Evolutionary conservation across 352 stramenopile genomes (phyloP).

Genomic region (Pythium pectinolyticum): DNA sequence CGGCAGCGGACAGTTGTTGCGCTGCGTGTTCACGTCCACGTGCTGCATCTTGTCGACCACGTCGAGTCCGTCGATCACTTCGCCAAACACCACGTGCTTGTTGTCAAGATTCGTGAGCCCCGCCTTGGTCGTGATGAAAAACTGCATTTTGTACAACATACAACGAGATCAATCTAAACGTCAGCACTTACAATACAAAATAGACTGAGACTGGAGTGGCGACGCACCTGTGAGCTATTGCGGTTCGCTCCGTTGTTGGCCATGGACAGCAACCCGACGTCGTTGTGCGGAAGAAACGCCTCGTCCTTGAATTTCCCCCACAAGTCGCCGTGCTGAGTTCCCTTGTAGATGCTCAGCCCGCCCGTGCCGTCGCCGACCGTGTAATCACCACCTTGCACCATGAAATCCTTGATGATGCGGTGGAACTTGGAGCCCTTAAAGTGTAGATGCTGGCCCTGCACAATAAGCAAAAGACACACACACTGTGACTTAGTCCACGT

Average conservation of each 20-base stretch:
- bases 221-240: conserved; percentile 68
- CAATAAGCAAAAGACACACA: conserved; percentile 12
- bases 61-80: conserved; percentile 84
- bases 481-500: too few relatives aligned
- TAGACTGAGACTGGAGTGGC: not conserved
- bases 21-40: conserved; percentile 50
- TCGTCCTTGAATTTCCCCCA: conserved; percentile 88
- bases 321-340: conserved; percentile 57
- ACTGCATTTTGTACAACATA: conserved; percentile 31
- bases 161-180: not conserved
- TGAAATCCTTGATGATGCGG: conserved; percentile 92
- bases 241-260: conserved; percentile 74
- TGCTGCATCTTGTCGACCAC: conserved; percentile 70
- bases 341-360: conserved; percentile 77
- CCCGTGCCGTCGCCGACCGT: conserved; percentile 72
- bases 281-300: conserved; percentile 66
- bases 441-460: conserved; percentile 44
- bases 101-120: conserved; percentile 80
- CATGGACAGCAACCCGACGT: conserved; percentile 82
- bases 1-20: conserved; percentile 47
- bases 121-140: conserved; percentile 79
- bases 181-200: not conserved
- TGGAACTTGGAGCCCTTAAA: conserved; percentile 91
- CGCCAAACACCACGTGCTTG: conserved; percentile 97
- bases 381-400: conserved; percentile 86